Evolutionary conservation across 106 monocot genomes (phyloP).

Genomic region (Amphibolis antarctica): DNA sequence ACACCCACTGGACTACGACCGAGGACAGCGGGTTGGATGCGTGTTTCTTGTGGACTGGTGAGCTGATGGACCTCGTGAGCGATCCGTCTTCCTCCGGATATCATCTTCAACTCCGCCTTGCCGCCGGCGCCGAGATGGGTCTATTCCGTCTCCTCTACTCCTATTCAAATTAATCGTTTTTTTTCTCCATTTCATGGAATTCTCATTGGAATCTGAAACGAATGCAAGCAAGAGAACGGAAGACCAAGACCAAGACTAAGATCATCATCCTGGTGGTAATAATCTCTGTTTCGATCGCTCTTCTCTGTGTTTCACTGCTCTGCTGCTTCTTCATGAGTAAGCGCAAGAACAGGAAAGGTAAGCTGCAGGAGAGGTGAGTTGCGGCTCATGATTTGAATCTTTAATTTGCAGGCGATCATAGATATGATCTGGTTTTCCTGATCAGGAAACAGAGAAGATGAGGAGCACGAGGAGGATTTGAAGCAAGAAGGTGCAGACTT

Average conservation of each 20-base stretch:
- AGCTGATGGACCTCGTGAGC: constrained; percentile 15
- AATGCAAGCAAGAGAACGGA: not conserved
- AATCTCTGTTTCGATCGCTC: no score
- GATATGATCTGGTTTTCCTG: no score
- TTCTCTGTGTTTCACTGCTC: no score
- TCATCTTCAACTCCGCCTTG: constrained; percentile 15
- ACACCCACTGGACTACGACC: constrained; percentile 9
- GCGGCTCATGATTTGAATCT: no score
- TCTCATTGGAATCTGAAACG: not conserved
- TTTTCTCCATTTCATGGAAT: no score
- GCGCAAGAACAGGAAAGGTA: not conserved
- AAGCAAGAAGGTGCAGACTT: not conserved
- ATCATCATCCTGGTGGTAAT: no score
- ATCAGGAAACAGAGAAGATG: no score
- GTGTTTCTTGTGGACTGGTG: constrained; percentile 27
- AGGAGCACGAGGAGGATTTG: no score
- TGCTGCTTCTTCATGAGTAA: no score
- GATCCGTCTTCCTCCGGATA: not conserved
- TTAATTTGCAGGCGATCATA: no score
- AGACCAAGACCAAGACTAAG: no score
- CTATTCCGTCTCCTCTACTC: not conserved
- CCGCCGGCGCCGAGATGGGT: not conserved
- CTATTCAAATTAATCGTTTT: no score
- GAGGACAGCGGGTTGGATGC: not conserved
- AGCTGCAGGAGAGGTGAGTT: not conserved